Conservation (phyloP, 2,329 filamentous ascomycete genomes). For the Botrytis elliptica region DNA sequence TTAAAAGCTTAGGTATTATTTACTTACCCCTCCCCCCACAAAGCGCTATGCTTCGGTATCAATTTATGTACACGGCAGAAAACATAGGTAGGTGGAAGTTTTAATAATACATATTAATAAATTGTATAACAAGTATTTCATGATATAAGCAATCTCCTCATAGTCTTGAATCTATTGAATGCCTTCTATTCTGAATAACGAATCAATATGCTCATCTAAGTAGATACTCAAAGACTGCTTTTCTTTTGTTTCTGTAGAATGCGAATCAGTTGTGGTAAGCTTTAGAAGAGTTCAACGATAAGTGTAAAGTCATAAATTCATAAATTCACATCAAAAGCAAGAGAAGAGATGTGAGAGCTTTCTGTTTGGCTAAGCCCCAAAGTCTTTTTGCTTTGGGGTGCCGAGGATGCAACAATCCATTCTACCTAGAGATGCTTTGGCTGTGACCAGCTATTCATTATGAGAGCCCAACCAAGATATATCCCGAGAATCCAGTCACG, state of each 20-base stretch:
- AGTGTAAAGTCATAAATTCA: not conserved
- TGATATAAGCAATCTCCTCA: not conserved
- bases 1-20: not conserved
- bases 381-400: conserved; percentile 34
- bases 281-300: not conserved
- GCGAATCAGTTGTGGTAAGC: not conserved
- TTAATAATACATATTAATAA: not conserved
- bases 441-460: conserved; percentile 17
- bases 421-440: conserved; percentile 28
- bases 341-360: not conserved
- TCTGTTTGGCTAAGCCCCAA: conserved; percentile 24
- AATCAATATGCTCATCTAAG: not conserved
- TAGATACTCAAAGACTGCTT: not conserved
- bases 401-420: conserved; percentile 32
- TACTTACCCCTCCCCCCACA: conserved; percentile 12
- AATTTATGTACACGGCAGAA: not conserved
- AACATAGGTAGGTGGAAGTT: not conserved
- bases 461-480: conserved; percentile 15
- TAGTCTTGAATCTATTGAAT: not conserved
- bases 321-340: not conserved
- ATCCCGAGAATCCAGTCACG: conserved; percentile 17
- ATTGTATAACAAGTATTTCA: not conserved
- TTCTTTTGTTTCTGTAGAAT: too few relatives aligned
- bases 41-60: not conserved
- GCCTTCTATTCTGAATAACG: not conserved